These are phyloP conservation scores for Scheffersomyces titani DNA, from an alignment of 1,139 yeast genomes.

Conservation along the genomic window DNA sequence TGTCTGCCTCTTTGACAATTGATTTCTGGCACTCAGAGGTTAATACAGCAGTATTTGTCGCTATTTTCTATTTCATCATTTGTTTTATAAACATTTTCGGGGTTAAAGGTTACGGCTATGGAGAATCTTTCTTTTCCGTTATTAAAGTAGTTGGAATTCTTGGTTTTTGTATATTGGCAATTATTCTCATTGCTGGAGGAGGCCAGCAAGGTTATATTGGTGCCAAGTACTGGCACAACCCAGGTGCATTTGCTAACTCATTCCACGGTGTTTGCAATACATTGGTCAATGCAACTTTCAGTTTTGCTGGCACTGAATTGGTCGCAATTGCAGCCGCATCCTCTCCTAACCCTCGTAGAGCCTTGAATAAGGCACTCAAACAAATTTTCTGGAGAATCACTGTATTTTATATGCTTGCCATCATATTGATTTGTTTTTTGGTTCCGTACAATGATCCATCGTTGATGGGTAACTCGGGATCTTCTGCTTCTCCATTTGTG, in stretches of 20 bases:
- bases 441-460: constrained; percentile 19
- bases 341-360: constrained; percentile 20
- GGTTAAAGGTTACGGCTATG: constrained; percentile 19
- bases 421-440: constrained; percentile 20
- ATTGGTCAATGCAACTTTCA: constrained; percentile 23
- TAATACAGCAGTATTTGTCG: constrained; percentile 23
- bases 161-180: constrained; percentile 22
- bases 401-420: constrained; percentile 23
- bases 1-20: constrained; percentile 23
- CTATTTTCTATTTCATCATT: constrained; percentile 20
- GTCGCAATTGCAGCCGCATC: constrained; percentile 27
- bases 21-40: constrained; percentile 20
- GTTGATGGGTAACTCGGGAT: constrained; percentile 20
- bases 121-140: constrained; percentile 19
- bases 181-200: constrained; percentile 19
- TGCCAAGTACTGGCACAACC: constrained; percentile 18
- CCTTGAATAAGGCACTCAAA: constrained; percentile 23
- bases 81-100: constrained; percentile 20
- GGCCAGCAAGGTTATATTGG: constrained; percentile 22
- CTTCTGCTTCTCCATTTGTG: constrained; percentile 23
- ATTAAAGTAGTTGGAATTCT: constrained; percentile 22
- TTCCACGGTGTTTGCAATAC: constrained; percentile 22
- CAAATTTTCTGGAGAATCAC: constrained; percentile 24
- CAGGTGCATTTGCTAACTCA: constrained; percentile 23
- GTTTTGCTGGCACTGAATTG: constrained; percentile 26